A percentile compares a stretch with the other conserved stretches of the same genome.
Conservation (phyloP, 352 stramenopile species). For the Phytophthora megakarya region DNA sequence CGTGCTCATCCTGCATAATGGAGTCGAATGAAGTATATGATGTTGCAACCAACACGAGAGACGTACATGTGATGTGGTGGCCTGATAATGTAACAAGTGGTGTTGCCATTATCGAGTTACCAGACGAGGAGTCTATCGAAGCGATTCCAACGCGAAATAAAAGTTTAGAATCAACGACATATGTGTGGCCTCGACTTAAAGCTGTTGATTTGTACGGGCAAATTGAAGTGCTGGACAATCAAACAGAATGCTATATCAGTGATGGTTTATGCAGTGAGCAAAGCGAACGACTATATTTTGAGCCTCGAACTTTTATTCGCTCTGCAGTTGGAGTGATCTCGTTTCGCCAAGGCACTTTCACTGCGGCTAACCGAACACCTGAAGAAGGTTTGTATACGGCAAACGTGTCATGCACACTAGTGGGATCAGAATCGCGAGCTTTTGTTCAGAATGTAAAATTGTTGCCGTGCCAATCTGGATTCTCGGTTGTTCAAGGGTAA, state of each 20-base stretch:
- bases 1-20: slow-evolving; percentile 47
- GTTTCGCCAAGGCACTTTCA: slow-evolving; percentile 46
- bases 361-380: slow-evolving; percentile 24
- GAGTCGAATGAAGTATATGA: slow-evolving; percentile 57
- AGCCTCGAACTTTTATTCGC: slow-evolving; percentile 31
- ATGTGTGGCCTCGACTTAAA: slow-evolving; percentile 63
- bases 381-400: slow-evolving; percentile 37
- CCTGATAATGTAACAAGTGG: slow-evolving; percentile 50
- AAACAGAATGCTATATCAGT: slow-evolving; percentile 45
- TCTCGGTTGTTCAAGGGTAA: slow-evolving; percentile 46
- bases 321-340: slow-evolving; percentile 44
- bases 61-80: slow-evolving; percentile 66
- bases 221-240: slow-evolving; percentile 60
- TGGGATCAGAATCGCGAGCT: slow-evolving; percentile 30
- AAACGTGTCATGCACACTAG: slow-evolving; percentile 52
- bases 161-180: slow-evolving; percentile 31
- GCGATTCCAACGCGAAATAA: slow-evolving; percentile 28
- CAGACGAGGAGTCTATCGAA: slow-evolving; percentile 59
- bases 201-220: slow-evolving; percentile 66
- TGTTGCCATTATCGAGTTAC: slow-evolving; percentile 40
- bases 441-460: slow-evolving; percentile 44
- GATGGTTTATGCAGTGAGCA: slow-evolving; percentile 19
- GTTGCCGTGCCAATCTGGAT: slow-evolving; percentile 51
- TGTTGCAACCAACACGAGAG: slow-evolving; percentile 61
- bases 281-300: slow-evolving; percentile 35